Base-by-base conservation (phyloP, 2,329 filamentous ascomycete genomes). In the Bipolaris zeicola region DNA sequence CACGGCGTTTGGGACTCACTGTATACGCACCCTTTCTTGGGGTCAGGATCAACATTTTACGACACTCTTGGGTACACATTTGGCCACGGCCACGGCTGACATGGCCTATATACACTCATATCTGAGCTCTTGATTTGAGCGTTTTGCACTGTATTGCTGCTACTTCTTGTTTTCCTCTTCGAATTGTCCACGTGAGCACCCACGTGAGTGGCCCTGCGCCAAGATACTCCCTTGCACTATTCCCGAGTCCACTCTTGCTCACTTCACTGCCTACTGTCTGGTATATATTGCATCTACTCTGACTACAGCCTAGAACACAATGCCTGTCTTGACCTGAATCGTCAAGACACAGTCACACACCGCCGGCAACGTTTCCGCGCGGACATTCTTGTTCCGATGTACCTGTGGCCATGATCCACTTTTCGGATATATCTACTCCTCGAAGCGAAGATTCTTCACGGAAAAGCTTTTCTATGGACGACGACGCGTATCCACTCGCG, bases 391-490 rank as follows among this genome's bases (percentile, higher is more conserved):
- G 51, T 54, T 60, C 64, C 63, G 60, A 60, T 14, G 50, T 24
- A 53, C 58, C 41, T 61, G 56, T 51, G 45, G 48, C 10, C 52
- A 55, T 60, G 60, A 63, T 67, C 67, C 66, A 57, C 62, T 57
- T 57, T 60, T 64, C 64, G 68, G 67, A 64, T 66, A 63, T 52
- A 39, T 41, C 49, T 53, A 53, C 50, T 54, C 55, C 46, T 65
- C 57, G 47, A 54, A 6, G 38, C 50, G 55, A 54, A 64, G 62
- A 66, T 54, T 66, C 62, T 67, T 66, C 64, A 58, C 70, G 69
- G 69, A 72, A 73, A 73, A 72, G 67, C 61, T 26, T 48, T 53
- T 61, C 54, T 57, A 54, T 57, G 46, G 41, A 45, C 57, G 56
- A 70, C 54, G 57, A 59, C 41, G 47, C 6, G 38, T 36, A 52